phyloP scores from a whole-genome alignment of 768 basidiomycete genomes.

The Paxillus involutus region DNA sequence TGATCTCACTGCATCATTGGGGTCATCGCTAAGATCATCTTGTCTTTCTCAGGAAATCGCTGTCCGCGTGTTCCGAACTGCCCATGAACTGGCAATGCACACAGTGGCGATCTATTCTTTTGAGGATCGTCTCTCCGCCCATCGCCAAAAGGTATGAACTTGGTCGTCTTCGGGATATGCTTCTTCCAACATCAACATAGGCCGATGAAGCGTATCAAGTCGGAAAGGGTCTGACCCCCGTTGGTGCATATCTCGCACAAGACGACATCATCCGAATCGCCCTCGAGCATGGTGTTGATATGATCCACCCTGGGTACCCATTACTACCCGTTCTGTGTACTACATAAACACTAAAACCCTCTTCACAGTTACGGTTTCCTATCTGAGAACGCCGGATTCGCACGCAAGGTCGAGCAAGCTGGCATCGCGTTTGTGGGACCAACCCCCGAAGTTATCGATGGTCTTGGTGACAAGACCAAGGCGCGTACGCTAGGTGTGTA shows the following conservation, averaged over 20 bases:
- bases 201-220: conserved; percentile 99
- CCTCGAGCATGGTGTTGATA: conserved; percentile 98
- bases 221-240: conserved; percentile 93
- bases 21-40: background rate
- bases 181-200: conserved; percentile 38
- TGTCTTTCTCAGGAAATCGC: conserved; percentile 84
- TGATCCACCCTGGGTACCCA: conserved; percentile 95
- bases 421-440: conserved; percentile 98
- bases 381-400: conserved; percentile 95
- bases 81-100: conserved; percentile 98
- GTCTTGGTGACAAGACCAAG: conserved; percentile 98
- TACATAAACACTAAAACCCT: conserved; percentile 3
- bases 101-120: conserved; percentile 98
- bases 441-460: conserved; percentile 93
- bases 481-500: conserved; percentile 79
- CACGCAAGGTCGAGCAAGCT: conserved; percentile 96
- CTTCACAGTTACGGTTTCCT: conserved; percentile 87
- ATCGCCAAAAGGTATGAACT: conserved; percentile 84
- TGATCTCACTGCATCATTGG: conserved; percentile 2
- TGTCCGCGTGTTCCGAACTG: conserved; percentile 96
- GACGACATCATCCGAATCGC: conserved; percentile 96
- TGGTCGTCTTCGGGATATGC: conserved; percentile 27
- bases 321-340: background rate
- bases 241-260: conserved; percentile 95
- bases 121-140: conserved; percentile 95